Percentiles rank a stretch among this genome's conserved stretches.
These are phyloP conservation scores for Colletotrichum siamense DNA, from an alignment of 2,329 filamentous ascomycete species.

Conservation along the genomic window DNA sequence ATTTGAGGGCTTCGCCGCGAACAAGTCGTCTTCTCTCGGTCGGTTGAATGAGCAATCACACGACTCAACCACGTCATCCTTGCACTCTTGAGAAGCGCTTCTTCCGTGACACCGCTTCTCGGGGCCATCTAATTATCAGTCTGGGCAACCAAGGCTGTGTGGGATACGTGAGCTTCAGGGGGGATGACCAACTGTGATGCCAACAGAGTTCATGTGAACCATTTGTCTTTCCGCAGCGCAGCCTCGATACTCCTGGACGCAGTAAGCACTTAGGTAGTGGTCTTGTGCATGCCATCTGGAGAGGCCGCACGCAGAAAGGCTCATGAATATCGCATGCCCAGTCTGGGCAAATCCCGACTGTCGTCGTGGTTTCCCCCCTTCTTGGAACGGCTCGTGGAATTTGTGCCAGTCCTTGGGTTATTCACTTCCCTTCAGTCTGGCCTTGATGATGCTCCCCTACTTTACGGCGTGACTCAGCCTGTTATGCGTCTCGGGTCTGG, in stretches of 20 bases:
- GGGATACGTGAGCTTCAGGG: neutral
- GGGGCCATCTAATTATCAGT: rapidly evolving
- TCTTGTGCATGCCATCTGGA: neutral
- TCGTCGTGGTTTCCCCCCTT: neutral
- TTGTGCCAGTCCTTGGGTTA: neutral
- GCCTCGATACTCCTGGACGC: rapidly evolving
- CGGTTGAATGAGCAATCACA: too few relatives aligned
- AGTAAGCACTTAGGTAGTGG: neutral
- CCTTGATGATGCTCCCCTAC: neutral
- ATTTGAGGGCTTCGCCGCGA: neutral
- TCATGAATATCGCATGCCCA: neutral
- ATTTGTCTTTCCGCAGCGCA: neutral
- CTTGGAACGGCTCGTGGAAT: neutral
- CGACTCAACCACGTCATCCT: rapidly evolving
- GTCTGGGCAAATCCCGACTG: neutral
- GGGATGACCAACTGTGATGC: neutral
- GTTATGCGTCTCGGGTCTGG: neutral
- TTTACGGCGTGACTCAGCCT: neutral
- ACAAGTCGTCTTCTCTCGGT: neutral
- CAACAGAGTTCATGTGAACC: neutral
- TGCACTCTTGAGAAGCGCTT: neutral
- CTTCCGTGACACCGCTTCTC: neutral
- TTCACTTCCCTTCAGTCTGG: neutral
- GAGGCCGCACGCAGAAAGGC: neutral
- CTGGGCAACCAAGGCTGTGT: neutral